Base-by-base conservation (phyloP, 2,329 filamentous ascomycete species). In the Xylaria sp. region DNA sequence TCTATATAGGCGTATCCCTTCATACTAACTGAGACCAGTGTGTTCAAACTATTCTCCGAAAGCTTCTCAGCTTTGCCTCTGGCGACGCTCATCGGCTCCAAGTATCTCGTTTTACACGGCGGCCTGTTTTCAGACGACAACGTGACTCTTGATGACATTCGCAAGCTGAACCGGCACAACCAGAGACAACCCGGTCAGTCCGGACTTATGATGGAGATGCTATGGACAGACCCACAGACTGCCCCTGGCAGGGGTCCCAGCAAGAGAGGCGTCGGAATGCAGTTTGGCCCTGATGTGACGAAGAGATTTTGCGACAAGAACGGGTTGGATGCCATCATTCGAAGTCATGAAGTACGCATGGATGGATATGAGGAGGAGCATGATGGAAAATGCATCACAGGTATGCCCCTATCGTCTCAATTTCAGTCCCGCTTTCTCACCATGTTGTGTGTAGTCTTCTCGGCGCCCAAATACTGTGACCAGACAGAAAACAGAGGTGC, bases 141-240 rank as follows among this genome's bases (percentile, higher is more conserved):
- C 69, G 85, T 94, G 66, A 93, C 91, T 0, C 81, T 99, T 54
- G 92, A 98, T 68, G 94, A 99, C 74, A 96, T 99, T 69, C 87
- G 95, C 68, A 96, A 96, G 79, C 82, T 98, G 60, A 89, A 98
- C 78, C 85, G 94, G 67, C 93, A 97, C 79, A 88, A 86, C 75
- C 95, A 98, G 78, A 86, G 92, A 64, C 94, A 98, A 73, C 94
- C 95, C 2, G 95, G 95, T 31, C 95, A 99, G 76, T 81, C 90
- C 49, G 95, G 95, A 13, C 80, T 99, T 71, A 99, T 99, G 95
- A 99, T 99, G 95, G 95, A 99, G 79, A 99, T 99, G 95, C 85
- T 99, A 47, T 99, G 95, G 95, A 98, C 95, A 0, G 95, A 99
- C 74, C 95, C 95, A 2, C 95, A 99, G 76, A 85, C 90, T 0